Evolutionary conservation across 1,139 yeast genomes (phyloP), one percentile per base, ranked within the genome.

Genomic region (Casaregolazyma suthepensis): DNA sequence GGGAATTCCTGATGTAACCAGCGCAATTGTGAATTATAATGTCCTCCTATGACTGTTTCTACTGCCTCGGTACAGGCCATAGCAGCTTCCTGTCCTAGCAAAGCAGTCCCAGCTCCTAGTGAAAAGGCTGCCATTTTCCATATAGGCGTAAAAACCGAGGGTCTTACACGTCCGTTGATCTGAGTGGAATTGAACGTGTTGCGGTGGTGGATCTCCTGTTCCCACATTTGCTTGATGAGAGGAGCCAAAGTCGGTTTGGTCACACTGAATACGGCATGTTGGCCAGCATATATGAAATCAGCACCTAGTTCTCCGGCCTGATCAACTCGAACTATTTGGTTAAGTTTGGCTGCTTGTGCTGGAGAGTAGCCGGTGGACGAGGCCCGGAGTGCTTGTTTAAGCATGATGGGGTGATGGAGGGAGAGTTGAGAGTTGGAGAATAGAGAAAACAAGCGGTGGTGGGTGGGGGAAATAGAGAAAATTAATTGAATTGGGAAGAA

Each of bases 281-380:
- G 99, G 13, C 98, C 99, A 58, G 85, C 82, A 69, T 93, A 93
- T 54, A 93, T 93, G 63, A 85, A 84, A 69, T 94, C 84, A 1
- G 99, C 99, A 1, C 98, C 99, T n/a, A 93, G 78, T 67, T 93
- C 99, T 43, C 99, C 99, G 1, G 99, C 97, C 69, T 93, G 99
- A 66, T 93, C 98, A 7, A 93, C 99, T 52, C 99, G 76, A 23
- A 93, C 81, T 1, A 85, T 83, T 56, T 93, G 72, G 55, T 87
- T 89, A 29, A 90, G 75, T 59, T 78, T 87, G 1, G 90, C 90
- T 58, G 74, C 75, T 51, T 67, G 69, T 0, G 62, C 56, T 18
- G 55, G 55, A 5, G 64, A 58, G 60, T 47, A 9, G 63, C 42
- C 23, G 50, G 35, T 45, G 54, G 55, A n/a, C 55, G 59, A n/a